A percentile compares a stretch with the other conserved stretches of the same genome.
Evolutionary conservation across 2,329 filamentous ascomycete genomes (phyloP).

Genomic region (Sporothrix sp.): DNA sequence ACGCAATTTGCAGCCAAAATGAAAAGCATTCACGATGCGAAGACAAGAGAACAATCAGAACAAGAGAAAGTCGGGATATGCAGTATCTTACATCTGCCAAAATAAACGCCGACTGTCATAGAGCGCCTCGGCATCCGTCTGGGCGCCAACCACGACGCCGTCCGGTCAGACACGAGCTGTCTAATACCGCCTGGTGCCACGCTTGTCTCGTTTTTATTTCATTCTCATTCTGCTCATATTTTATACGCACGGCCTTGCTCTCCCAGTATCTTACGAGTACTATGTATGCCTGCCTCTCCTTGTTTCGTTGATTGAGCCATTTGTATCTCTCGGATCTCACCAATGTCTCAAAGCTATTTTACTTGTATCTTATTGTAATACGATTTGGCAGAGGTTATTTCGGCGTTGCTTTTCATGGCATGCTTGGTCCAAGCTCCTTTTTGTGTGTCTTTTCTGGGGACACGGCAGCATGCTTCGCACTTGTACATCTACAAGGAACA

Average conservation of each 20-base stretch:
- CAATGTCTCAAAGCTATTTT: background rate
- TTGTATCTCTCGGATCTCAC: background rate
- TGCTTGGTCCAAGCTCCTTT: constrained; percentile 2
- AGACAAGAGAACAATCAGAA: background rate
- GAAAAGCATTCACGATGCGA: background rate
- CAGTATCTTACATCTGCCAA: too few relatives aligned
- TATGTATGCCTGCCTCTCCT: too few relatives aligned
- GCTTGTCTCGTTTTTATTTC: background rate
- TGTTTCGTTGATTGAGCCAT: too few relatives aligned
- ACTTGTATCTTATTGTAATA: background rate
- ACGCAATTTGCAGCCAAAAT: background rate
- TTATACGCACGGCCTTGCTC: too few relatives aligned
- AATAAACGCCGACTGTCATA: background rate
- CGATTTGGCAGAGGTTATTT: background rate
- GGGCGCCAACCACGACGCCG: background rate
- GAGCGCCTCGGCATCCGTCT: too few relatives aligned
- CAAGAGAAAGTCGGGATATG: background rate
- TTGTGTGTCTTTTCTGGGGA: background rate
- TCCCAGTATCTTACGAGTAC: too few relatives aligned
- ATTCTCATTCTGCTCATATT: background rate
- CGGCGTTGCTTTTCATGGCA: background rate
- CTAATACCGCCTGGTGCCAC: background rate
- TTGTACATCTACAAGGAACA: too few relatives aligned
- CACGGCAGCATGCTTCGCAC: too few relatives aligned
- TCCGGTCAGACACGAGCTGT: too few relatives aligned